Base-by-base conservation (phyloP, 805 yeast genomes). In the Wickerhamomyces bisporus region DNA sequence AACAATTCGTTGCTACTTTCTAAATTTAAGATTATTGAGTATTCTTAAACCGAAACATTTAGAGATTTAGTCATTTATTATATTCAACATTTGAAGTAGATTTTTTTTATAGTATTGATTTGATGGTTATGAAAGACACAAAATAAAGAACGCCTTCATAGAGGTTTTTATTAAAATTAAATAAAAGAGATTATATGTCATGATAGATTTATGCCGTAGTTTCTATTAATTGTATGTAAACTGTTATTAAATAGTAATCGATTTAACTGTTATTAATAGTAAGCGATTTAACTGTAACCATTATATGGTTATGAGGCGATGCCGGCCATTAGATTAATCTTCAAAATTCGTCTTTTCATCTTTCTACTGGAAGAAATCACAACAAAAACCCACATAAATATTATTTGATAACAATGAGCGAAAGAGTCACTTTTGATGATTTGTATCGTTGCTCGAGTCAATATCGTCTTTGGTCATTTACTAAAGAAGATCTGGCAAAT, bases 1-100 rank as follows among this genome's bases (percentile, higher is more conserved):
- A 86, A 76, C 73, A 89, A 61, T 93, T 93, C 71, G 80, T 83
- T 66, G 83, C 95, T 64, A 79, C 97, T 64, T 91, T 89, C 76
- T 77, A 75, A 75, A 52, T 34, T 26, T 23, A 12, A 14, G 23
- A 14, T 26, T 39, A 31, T 23, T 32, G 30, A 31, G 30, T 37
- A 31, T 13, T 31, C 32, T 30, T 25, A 32, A 26, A 32, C n/a
- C 24, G 10, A 7, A 21, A 7, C 7, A 7, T n/a, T 25, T 34
- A 23, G 20, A 31, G 26, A 25, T 13, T 17, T 26, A 36, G 34
- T 36, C 34, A 35, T 35, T 32, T 21, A 21, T 11, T 23, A 32
- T 30, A 30, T 30, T 30, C 32, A 32, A 35, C 31, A 35, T 24
- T 35, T 33, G 29, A 26, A 34, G 30, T 34, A 26, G 32, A 34